Conservation (phyloP, 2,329 filamentous ascomycete genomes). For the Diaporthe ampelina region DNA sequence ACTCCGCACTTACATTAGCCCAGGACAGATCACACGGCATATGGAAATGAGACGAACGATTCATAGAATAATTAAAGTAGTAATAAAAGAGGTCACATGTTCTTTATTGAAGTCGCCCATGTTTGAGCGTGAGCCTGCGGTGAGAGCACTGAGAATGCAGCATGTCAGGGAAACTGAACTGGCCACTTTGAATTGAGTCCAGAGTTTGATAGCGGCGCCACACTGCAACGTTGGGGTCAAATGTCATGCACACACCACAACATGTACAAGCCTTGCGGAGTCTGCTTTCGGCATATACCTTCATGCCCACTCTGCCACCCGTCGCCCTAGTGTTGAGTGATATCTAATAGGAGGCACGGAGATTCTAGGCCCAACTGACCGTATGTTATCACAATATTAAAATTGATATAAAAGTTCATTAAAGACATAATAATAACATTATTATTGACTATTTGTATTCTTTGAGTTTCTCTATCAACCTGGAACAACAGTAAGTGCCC, state of each 20-base stretch:
- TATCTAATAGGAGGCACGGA: not conserved
- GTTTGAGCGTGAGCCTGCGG: not conserved
- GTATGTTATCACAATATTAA: no score
- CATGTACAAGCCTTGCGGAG: not conserved
- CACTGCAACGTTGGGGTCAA: not conserved
- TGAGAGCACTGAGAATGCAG: not conserved
- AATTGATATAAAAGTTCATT: no score
- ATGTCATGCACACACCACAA: not conserved
- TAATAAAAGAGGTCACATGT: not conserved
- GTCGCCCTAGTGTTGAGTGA: no score
- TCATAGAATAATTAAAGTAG: not conserved
- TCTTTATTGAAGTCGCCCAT: fast-evolving
- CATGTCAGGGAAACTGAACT: not conserved
- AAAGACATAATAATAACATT: no score
- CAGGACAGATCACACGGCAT: not conserved
- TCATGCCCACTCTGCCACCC: no score
- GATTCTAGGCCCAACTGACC: no score
- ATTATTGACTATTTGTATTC: no score
- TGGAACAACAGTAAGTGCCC: no score
- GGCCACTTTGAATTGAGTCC: not conserved
- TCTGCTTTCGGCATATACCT: not conserved
- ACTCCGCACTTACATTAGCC: not conserved
- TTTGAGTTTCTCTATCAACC: no score
- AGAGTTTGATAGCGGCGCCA: not conserved
- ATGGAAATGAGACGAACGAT: not conserved